phyloP scores from a whole-genome alignment of 805 yeast species.

The Lachancea meyersii region DNA sequence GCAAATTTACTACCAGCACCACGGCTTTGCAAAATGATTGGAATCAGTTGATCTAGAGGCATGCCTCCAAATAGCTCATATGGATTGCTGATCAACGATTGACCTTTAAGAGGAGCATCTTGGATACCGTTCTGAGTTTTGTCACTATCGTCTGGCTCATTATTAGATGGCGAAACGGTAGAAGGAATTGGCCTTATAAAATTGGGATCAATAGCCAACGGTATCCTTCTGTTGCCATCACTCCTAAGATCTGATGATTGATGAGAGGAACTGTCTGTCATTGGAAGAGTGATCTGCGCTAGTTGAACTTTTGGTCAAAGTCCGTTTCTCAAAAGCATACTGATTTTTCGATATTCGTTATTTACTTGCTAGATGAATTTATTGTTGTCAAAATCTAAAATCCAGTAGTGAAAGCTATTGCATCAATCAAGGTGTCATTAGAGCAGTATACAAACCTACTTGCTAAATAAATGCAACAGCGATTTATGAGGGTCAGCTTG shows the following conservation, averaged over 20 bases:
- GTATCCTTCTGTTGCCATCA: constrained; percentile 17
- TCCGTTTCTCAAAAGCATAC: neutral
- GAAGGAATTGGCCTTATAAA: constrained; percentile 17
- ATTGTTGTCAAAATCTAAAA: too few species aligned
- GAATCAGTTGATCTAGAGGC: constrained; percentile 49
- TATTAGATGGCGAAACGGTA: constrained; percentile 1
- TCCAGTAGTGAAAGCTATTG: too few species aligned
- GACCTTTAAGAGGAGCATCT: neutral
- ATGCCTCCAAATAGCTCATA: constrained; percentile 33
- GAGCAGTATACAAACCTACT: neutral
- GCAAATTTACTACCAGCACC: constrained; percentile 43
- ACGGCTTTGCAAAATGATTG: constrained; percentile 49
- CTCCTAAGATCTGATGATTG: neutral
- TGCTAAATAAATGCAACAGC: neutral
- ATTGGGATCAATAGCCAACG: constrained; percentile 32
- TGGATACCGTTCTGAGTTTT: constrained; percentile 7
- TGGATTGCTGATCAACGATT: constrained; percentile 27
- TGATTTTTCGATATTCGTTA: neutral
- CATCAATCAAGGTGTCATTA: neutral
- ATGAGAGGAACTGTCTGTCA: neutral
- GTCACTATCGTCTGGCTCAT: constrained; percentile 6
- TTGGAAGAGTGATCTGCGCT: neutral
- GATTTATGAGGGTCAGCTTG: neutral
- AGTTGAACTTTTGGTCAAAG: neutral
- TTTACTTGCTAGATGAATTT: too few species aligned